Conservation (phyloP, 108 stramenopile species). For the Skeletonema menzelii region DNA sequence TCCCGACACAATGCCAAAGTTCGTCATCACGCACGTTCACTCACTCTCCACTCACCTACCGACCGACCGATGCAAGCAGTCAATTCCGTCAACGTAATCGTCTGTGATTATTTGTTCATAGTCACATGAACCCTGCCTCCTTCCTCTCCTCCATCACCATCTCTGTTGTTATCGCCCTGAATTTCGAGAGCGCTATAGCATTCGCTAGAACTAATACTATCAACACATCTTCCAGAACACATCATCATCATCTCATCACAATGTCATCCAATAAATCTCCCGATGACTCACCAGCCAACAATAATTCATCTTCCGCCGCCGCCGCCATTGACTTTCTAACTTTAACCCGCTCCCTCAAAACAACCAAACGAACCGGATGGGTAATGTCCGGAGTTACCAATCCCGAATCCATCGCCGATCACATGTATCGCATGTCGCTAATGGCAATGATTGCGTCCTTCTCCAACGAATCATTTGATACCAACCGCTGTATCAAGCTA, state of each 20-base stretch:
- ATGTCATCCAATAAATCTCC: not conserved
- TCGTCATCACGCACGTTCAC: too few species aligned
- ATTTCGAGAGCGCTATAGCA: not conserved
- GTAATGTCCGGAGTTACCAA: conserved; percentile 53
- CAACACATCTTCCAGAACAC: not conserved
- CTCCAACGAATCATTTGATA: conserved; percentile 31
- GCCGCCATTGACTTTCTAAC: conserved; percentile 67
- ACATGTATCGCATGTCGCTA: conserved; percentile 75
- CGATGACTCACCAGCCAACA: not conserved
- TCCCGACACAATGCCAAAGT: too few species aligned
- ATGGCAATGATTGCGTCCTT: conserved; percentile 68
- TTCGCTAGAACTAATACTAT: not conserved
- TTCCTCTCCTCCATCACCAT: not conserved
- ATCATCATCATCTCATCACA: not conserved
- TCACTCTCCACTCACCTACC: too few species aligned
- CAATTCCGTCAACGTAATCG: too few species aligned
- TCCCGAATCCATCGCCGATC: conserved; percentile 78
- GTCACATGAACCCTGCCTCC: not conserved
- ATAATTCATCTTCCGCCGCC: not conserved
- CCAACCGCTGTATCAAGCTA: conserved; percentile 60
- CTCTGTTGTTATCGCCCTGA: not conserved
- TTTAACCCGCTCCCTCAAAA: conserved; percentile 65
- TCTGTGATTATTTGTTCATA: not conserved
- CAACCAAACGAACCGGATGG: conserved; percentile 78
- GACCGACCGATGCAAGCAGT: too few species aligned